Evolutionary conservation across 345 rosid species (phyloP).

Genomic region (Aegle marmelos): DNA sequence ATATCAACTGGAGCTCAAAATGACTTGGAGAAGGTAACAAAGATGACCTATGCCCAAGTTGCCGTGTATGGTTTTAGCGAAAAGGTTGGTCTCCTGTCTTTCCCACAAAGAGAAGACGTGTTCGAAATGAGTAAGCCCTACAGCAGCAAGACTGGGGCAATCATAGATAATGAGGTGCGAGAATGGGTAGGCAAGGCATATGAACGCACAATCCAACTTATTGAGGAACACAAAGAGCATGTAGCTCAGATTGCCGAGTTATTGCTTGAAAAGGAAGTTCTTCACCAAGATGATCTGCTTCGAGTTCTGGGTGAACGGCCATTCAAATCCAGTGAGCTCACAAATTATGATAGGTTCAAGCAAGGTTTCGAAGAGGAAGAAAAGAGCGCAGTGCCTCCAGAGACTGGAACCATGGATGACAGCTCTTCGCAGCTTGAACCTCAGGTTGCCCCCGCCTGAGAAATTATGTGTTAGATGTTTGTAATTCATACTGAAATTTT

Average conservation of each 20-base stretch:
- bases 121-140: constrained; percentile 81
- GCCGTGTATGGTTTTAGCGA: constrained; percentile 96
- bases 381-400: constrained; percentile 20
- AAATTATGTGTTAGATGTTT: not conserved
- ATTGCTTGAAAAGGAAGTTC: constrained; percentile 79
- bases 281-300: constrained; percentile 75
- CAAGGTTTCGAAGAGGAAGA: constrained; percentile 61
- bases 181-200: constrained; percentile 91
- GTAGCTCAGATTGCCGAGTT: constrained; percentile 82
- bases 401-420: constrained; percentile 38
- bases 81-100: constrained; percentile 92
- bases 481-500: constrained; percentile 8
- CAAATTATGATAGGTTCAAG: constrained; percentile 77
- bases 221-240: constrained; percentile 73
- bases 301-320: constrained; percentile 84
- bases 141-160: constrained; percentile 85
- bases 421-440: constrained; percentile 60
- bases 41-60: constrained; percentile 95
- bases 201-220: constrained; percentile 48
- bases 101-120: constrained; percentile 75
- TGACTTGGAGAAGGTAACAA: constrained; percentile 93
- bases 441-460: constrained; percentile 59
- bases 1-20: constrained; percentile 96
- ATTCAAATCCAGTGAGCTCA: constrained; percentile 56
- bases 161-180: constrained; percentile 80